Percentiles rank a stretch among this genome's conserved stretches.
Conservation (phyloP, 2,329 filamentous ascomycete species). For the Trichophaea hybrida region DNA sequence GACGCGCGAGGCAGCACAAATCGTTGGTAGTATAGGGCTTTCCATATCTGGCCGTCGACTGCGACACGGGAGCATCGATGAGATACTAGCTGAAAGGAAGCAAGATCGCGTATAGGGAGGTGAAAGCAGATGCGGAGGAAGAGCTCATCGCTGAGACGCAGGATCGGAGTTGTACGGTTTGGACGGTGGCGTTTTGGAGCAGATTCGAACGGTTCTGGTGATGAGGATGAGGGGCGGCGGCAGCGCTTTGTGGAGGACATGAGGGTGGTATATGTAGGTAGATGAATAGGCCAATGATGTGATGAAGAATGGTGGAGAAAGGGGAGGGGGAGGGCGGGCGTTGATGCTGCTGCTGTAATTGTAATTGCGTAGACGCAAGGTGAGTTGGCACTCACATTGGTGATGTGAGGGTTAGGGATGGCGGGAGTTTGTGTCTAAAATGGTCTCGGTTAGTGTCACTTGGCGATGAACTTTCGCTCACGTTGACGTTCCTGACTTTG, state of each 20-base stretch:
- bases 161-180: constrained; percentile 45
- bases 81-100: constrained; percentile 52
- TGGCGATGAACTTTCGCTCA: neutral
- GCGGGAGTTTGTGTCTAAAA: neutral
- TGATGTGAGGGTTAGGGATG: neutral
- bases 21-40: constrained; percentile 68
- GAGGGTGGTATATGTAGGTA: neutral
- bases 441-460: neutral
- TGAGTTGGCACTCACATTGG: neutral
- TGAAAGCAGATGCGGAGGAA: constrained; percentile 69
- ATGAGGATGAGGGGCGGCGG: neutral
- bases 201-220: neutral
- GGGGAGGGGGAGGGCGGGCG: neutral
- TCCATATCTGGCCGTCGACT: constrained; percentile 80
- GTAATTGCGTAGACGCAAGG: neutral
- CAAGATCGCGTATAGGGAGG: constrained; percentile 54
- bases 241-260: neutral
- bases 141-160: constrained; percentile 70
- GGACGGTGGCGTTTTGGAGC: constrained; percentile 9
- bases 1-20: constrained; percentile 60
- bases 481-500: too few relatives aligned
- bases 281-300: neutral
- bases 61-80: constrained; percentile 58
- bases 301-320: neutral
- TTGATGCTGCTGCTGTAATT: neutral